phyloP scores from a whole-genome alignment of 257 asterid genomes.

The Fraxinus americana region DNA sequence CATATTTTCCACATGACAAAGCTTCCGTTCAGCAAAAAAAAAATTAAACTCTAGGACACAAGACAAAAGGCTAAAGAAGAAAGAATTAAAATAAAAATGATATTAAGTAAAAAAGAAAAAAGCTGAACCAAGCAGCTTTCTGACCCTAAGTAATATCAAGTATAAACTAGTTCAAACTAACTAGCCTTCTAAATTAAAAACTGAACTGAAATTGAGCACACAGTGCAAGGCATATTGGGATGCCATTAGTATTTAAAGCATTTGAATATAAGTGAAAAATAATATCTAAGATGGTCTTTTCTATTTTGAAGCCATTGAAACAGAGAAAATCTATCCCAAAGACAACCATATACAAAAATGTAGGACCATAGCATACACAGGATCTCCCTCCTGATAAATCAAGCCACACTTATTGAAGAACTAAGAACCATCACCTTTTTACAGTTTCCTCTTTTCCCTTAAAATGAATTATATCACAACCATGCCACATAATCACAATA shows the following conservation, averaged over 20 bases:
- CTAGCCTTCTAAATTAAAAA: not conserved
- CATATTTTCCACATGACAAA: not conserved
- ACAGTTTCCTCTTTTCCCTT: not conserved
- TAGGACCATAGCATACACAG: not conserved
- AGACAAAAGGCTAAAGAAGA: not conserved
- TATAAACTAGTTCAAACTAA: not conserved
- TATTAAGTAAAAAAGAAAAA: not conserved
- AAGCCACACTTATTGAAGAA: not conserved
- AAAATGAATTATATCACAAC: constrained; percentile 9
- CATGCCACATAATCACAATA: not conserved
- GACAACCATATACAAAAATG: not conserved
- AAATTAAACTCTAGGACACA: not conserved
- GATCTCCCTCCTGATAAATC: constrained; percentile 9
- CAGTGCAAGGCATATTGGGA: not conserved
- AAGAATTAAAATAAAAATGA: not conserved
- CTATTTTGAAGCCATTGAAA: not conserved
- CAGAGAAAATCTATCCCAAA: not conserved
- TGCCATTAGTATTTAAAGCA: not conserved
- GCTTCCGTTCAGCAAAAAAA: not conserved
- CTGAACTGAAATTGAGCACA: not conserved
- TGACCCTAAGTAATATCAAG: not conserved
- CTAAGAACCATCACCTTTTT: not conserved
- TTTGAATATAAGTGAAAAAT: not conserved
- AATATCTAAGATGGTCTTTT: not conserved
- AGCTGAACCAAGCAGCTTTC: not conserved